A percentile compares a stretch with the other conserved stretches of the same genome.
Evolutionary conservation across 257 asterid species (phyloP).

Genomic region (Ehretia macrophylla): DNA sequence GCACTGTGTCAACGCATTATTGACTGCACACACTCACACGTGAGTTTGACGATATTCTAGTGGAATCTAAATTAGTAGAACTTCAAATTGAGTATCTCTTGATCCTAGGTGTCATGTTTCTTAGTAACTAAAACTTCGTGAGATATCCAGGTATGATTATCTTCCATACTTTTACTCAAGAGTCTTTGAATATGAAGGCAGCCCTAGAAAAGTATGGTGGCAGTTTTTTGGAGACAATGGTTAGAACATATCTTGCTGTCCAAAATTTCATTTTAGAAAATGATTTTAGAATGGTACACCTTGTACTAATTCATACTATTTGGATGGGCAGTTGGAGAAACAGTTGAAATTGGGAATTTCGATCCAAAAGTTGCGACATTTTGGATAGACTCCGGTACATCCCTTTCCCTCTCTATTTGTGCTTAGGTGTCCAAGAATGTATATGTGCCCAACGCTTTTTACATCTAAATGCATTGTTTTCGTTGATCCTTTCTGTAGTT

Average conservation of each 20-base stretch:
- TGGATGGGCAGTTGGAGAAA: constrained; percentile 69
- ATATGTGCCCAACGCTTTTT: neutral
- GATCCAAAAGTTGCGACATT: constrained; percentile 92
- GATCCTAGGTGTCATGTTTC: constrained; percentile 1
- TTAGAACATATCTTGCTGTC: constrained; percentile 15
- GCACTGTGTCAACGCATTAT: constrained; percentile 71
- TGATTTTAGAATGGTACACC: neutral
- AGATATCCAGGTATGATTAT: constrained; percentile 68
- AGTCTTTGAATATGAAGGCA: constrained; percentile 92
- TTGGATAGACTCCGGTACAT: constrained; percentile 86
- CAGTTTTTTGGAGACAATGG: constrained; percentile 96
- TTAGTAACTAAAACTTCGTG: constrained; percentile 2
- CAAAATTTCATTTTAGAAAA: neutral
- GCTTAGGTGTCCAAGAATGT: neutral
- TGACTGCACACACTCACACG: constrained; percentile 78
- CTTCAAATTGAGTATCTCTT: constrained; percentile 11
- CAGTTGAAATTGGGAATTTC: constrained; percentile 49
- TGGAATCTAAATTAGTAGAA: constrained; percentile 7
- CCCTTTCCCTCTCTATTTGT: constrained; percentile 1
- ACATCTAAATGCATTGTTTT: too few relatives aligned
- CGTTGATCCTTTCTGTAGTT: too few relatives aligned
- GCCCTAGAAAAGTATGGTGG: constrained; percentile 98
- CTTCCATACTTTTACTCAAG: constrained; percentile 94
- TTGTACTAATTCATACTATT: neutral
- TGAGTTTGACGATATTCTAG: constrained; percentile 28